phyloP scores from a whole-genome alignment of 306 rosid genomes.

The apple (Malus domestica) region DNA sequence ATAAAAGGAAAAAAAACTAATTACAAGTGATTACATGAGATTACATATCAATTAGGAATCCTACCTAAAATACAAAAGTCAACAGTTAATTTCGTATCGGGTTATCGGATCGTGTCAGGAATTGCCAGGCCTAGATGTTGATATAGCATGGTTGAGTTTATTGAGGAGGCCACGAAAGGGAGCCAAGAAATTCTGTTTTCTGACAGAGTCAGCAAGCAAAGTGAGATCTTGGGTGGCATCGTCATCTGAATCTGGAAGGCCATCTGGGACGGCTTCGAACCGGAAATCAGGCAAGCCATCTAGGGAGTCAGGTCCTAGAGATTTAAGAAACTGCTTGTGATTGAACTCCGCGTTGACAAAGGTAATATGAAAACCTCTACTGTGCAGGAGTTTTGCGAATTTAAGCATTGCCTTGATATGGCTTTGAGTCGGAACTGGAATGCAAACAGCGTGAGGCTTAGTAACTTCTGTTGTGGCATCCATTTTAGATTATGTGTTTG shows the following conservation, averaged over 20 bases:
- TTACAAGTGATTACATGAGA: no score
- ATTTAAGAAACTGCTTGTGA: slow-evolving; percentile 11
- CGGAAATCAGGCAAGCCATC: slow-evolving; percentile 7
- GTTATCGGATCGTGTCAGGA: no score
- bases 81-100: no score
- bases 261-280: slow-evolving; percentile 4
- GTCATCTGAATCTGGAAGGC: background rate
- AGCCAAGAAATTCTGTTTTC: background rate
- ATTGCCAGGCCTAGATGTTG: no score
- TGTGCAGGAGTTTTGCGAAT: background rate
- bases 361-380: slow-evolving; percentile 9
- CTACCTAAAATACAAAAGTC: no score
- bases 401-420: slow-evolving; percentile 9
- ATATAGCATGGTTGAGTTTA: background rate
- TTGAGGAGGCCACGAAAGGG: background rate
- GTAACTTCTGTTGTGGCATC: background rate
- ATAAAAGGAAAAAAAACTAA: no score
- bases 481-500: background rate
- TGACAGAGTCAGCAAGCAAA: background rate
- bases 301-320: background rate
- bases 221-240: background rate
- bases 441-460: background rate
- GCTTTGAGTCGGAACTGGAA: slow-evolving; percentile 3
- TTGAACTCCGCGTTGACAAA: slow-evolving; percentile 10
- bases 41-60: no score